These are phyloP conservation scores for Vigna hirtella DNA, from an alignment of 306 rosid genomes.

Conservation along the genomic window DNA sequence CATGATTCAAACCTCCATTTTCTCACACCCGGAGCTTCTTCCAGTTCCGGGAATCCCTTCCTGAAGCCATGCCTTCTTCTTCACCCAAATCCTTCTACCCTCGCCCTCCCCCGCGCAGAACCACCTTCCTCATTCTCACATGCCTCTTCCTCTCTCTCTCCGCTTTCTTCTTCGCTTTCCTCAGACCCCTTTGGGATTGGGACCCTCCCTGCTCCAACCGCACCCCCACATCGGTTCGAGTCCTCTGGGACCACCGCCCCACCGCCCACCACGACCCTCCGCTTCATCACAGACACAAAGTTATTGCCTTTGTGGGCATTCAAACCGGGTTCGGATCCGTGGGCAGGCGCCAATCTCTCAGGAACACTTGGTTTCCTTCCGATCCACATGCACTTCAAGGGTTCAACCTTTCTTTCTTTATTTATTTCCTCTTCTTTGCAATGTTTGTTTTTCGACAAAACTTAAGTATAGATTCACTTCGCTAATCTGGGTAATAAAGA, in stretches of 20 bases:
- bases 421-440: neutral
- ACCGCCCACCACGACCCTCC: neutral
- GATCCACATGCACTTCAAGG: constrained; percentile 74
- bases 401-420: constrained; percentile 39
- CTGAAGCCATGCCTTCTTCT: constrained; percentile 36
- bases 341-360: constrained; percentile 72
- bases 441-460: no score
- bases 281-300: constrained; percentile 54
- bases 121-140: constrained; percentile 51
- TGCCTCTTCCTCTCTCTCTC: constrained; percentile 56
- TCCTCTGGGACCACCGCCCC: constrained; percentile 68
- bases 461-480: no score
- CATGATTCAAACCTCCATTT: constrained; percentile 25
- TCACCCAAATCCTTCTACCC: constrained; percentile 41
- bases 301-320: constrained; percentile 89
- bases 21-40: constrained; percentile 16
- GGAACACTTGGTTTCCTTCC: constrained; percentile 92
- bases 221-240: constrained; percentile 66
- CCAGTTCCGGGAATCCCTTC: neutral
- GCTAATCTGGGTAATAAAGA: no score
- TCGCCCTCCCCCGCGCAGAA: constrained; percentile 62
- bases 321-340: constrained; percentile 84
- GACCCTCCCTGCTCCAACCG: constrained; percentile 43
- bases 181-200: constrained; percentile 41
- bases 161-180: constrained; percentile 55